Percentiles rank a stretch among this genome's conserved stretches.
Evolutionary conservation across 2,329 filamentous ascomycete species (phyloP).

Genomic region (Cladophialophora chaetospira): DNA sequence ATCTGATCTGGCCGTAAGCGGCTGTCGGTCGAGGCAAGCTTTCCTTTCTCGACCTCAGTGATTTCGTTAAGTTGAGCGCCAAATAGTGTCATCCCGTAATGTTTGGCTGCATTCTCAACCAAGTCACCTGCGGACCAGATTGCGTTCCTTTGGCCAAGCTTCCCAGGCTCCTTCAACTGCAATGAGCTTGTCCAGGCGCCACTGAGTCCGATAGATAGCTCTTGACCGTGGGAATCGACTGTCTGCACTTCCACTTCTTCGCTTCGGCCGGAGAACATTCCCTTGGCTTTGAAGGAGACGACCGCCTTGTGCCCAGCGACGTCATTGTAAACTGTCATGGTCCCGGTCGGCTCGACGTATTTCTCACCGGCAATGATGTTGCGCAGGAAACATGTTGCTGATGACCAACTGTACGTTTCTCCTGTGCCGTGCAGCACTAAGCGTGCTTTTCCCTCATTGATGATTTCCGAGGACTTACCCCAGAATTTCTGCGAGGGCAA

Average conservation of each 20-base stretch:
- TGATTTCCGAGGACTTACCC: slow-evolving; percentile 94
- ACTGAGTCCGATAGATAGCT: slow-evolving; percentile 66
- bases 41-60: slow-evolving; percentile 73
- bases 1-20: slow-evolving; percentile 85
- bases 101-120: slow-evolving; percentile 74
- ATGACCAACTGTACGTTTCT: slow-evolving; percentile 84
- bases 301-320: slow-evolving; percentile 77
- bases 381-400: slow-evolving; percentile 85
- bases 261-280: slow-evolving; percentile 93
- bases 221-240: slow-evolving; percentile 65
- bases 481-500: slow-evolving; percentile 95
- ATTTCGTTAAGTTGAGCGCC: slow-evolving; percentile 86
- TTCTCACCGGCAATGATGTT: slow-evolving; percentile 99
- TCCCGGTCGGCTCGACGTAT: slow-evolving; percentile 92
- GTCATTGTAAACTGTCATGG: slow-evolving; percentile 83
- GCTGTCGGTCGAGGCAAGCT: slow-evolving; percentile 78
- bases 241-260: slow-evolving; percentile 84
- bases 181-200: slow-evolving; percentile 86
- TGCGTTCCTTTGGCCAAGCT: slow-evolving; percentile 59
- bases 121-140: slow-evolving; percentile 79
- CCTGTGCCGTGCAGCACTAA: slow-evolving; percentile 73
- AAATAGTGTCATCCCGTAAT: slow-evolving; percentile 87
- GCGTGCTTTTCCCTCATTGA: slow-evolving; percentile 83
- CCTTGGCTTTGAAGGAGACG: slow-evolving; percentile 90
- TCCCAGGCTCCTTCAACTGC: slow-evolving; percentile 65